Conservation (phyloP, 2,329 filamentous ascomycete species). For the Coniella vitis region DNA sequence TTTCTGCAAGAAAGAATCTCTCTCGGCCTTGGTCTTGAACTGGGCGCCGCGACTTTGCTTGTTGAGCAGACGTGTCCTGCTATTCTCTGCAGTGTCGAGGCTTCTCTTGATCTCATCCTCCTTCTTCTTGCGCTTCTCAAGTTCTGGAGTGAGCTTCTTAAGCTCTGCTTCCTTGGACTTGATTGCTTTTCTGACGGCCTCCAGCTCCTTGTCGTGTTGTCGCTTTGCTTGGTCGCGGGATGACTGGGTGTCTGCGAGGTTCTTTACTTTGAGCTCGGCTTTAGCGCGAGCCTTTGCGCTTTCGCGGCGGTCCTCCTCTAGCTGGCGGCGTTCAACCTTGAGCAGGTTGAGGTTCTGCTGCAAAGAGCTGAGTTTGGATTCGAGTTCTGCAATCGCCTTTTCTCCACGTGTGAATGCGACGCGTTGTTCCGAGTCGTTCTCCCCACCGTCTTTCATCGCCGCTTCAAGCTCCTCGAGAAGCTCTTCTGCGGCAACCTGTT, state of each 20-base stretch:
- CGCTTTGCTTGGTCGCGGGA: constrained; percentile 66
- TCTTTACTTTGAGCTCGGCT: constrained; percentile 77
- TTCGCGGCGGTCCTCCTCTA: constrained; percentile 85
- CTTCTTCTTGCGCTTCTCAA: constrained; percentile 63
- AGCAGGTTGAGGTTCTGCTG: constrained; percentile 79
- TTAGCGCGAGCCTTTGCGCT: constrained; percentile 74
- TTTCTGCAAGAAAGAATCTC: constrained; percentile 73
- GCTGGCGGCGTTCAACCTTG: constrained; percentile 74
- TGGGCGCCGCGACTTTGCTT: constrained; percentile 87
- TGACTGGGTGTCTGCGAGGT: constrained; percentile 74
- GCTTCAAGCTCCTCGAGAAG: constrained; percentile 79
- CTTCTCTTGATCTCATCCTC: constrained; percentile 65
- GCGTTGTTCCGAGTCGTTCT: constrained; percentile 75
- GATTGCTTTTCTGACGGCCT: constrained; percentile 68
- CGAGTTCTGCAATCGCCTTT: constrained; percentile 68
- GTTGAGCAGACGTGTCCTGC: constrained; percentile 72
- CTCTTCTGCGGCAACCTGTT: constrained; percentile 72
- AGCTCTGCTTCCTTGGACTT: constrained; percentile 70
- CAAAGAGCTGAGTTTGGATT: constrained; percentile 71
- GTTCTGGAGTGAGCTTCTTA: constrained; percentile 66
- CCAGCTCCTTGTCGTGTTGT: constrained; percentile 65
- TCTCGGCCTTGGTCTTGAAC: constrained; percentile 81
- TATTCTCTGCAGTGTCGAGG: constrained; percentile 69
- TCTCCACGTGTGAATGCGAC: constrained; percentile 72
- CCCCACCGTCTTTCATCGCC: constrained; percentile 71